A percentile compares a stretch with the other conserved stretches of the same genome.
Evolutionary conservation across 1,139 yeast genomes (phyloP).

Genomic region (Geotrichum phurueaensis): DNA sequence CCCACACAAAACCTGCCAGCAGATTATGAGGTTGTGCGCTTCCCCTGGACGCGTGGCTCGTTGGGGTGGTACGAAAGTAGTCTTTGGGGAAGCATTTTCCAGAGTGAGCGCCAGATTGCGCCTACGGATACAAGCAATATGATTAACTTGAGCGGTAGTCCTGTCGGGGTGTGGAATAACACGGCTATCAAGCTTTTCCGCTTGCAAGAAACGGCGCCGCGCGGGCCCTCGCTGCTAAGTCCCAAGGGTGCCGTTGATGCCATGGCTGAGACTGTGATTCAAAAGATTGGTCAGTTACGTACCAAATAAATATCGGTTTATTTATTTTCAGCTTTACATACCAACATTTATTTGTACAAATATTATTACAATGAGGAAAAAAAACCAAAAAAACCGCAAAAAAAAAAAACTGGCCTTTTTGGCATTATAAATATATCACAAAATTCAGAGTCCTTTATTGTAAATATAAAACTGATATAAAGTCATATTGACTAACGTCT

Average conservation of each 20-base stretch:
- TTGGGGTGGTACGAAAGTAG: slow-evolving; percentile 74
- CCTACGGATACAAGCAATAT: slow-evolving; percentile 19
- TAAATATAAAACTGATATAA: not conserved
- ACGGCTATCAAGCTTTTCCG: slow-evolving; percentile 59
- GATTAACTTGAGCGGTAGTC: slow-evolving; percentile 20
- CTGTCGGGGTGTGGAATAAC: slow-evolving; percentile 50
- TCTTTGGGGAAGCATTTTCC: slow-evolving; percentile 60
- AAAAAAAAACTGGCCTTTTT: too few species aligned
- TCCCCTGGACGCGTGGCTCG: slow-evolving; percentile 57
- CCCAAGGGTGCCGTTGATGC: slow-evolving; percentile 49
- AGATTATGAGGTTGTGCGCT: slow-evolving; percentile 45
- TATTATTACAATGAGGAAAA: too few species aligned
- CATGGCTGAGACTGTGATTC: slow-evolving; percentile 42
- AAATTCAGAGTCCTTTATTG: too few species aligned
- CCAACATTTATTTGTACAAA: too few species aligned
- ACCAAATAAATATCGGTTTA: not conserved
- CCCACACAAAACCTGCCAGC: slow-evolving; percentile 20
- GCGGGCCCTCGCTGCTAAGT: slow-evolving; percentile 39
- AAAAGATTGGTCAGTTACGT: slow-evolving; percentile 26
- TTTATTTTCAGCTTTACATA: too few species aligned
- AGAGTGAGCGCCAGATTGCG: slow-evolving; percentile 36
- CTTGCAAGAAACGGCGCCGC: slow-evolving; percentile 42
- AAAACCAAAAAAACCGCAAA: too few species aligned
- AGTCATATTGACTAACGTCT: slow-evolving; percentile 12
- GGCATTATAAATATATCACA: too few species aligned